Percentiles rank a stretch among this genome's conserved stretches.
These are phyloP conservation scores for Colletotrichum spinosum DNA, from an alignment of 2,329 filamentous ascomycete genomes.

Conservation along the genomic window DNA sequence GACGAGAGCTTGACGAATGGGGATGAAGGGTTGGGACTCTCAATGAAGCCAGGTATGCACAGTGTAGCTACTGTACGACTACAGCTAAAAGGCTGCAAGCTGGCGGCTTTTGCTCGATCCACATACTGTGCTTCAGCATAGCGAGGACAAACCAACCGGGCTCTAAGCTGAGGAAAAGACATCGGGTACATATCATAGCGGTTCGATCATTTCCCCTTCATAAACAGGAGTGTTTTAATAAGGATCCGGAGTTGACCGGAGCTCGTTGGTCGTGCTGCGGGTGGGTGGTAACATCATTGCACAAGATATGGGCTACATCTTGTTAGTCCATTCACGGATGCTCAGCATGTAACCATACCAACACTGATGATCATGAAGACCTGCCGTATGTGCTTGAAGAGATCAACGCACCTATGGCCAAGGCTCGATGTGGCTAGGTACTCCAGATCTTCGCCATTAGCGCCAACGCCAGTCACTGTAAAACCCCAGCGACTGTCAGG, in stretches of 20 bases:
- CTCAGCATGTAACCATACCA: neutral
- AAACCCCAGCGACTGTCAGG: constrained; percentile 21
- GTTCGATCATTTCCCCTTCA: no score
- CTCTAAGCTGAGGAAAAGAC: no score
- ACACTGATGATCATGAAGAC: neutral
- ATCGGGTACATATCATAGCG: no score
- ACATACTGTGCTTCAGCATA: no score
- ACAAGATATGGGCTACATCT: neutral
- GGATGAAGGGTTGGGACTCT: neutral
- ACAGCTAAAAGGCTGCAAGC: no score
- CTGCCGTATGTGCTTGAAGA: neutral
- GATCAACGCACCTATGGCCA: neutral
- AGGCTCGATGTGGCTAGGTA: neutral
- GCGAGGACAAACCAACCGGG: no score
- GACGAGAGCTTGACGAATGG: constrained; percentile 5
- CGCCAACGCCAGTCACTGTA: constrained; percentile 14
- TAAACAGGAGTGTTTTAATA: neutral
- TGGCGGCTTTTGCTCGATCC: no score
- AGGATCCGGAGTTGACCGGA: neutral
- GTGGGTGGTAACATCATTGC: neutral
- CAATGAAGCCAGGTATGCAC: neutral
- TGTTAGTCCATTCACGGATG: constrained; percentile 2
- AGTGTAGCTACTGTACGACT: neutral
- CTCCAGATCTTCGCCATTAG: constrained; percentile 15
- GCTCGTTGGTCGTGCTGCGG: neutral